Percentiles rank a stretch among this genome's conserved stretches.
These are phyloP conservation scores for Exophiala oligosperma DNA, from an alignment of 2,329 filamentous ascomycete genomes.

Conservation along the genomic window DNA sequence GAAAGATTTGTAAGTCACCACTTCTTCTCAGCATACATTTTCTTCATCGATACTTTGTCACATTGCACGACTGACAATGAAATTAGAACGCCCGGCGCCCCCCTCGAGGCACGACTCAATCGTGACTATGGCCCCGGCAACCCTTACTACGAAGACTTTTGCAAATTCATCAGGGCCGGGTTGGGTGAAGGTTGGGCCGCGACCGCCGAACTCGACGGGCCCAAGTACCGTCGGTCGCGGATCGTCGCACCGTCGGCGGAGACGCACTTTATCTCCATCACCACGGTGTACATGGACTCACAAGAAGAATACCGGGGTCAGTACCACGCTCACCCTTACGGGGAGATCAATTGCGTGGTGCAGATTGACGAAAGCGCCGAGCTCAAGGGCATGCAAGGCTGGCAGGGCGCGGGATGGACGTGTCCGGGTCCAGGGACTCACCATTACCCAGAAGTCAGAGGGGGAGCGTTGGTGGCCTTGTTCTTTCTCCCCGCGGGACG, in stretches of 20 bases:
- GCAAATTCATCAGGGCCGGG: conserved; percentile 40
- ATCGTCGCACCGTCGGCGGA: conserved; percentile 48
- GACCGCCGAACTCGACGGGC: conserved; percentile 44
- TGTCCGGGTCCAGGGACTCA: conserved; percentile 56
- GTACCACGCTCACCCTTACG: conserved; percentile 56
- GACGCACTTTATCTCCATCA: conserved; percentile 57
- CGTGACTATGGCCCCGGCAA: conserved; percentile 45
- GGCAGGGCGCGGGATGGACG: conserved; percentile 59
- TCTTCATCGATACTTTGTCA: not conserved
- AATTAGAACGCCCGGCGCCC: conserved; percentile 48
- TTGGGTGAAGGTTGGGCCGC: conserved; percentile 50
- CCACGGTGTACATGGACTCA: conserved; percentile 59
- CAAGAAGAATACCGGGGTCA: conserved; percentile 52
- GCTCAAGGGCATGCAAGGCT: conserved; percentile 47
- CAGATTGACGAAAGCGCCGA: conserved; percentile 52
- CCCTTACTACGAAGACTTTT: conserved; percentile 46
- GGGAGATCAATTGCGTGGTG: conserved; percentile 58
- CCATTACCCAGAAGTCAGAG: conserved; percentile 56
- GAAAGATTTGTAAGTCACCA: conserved; percentile 31
- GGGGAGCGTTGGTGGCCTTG: conserved; percentile 52
- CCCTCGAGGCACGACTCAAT: conserved; percentile 47
- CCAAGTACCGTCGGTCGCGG: conserved; percentile 49
- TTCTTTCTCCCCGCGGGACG: conserved; percentile 58
- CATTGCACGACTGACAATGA: conserved; percentile 1
- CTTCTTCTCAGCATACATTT: not conserved